Percentiles rank a stretch among this genome's conserved stretches.
phyloP scores from a whole-genome alignment of 345 rosid genomes.

The Geranium brycei region DNA sequence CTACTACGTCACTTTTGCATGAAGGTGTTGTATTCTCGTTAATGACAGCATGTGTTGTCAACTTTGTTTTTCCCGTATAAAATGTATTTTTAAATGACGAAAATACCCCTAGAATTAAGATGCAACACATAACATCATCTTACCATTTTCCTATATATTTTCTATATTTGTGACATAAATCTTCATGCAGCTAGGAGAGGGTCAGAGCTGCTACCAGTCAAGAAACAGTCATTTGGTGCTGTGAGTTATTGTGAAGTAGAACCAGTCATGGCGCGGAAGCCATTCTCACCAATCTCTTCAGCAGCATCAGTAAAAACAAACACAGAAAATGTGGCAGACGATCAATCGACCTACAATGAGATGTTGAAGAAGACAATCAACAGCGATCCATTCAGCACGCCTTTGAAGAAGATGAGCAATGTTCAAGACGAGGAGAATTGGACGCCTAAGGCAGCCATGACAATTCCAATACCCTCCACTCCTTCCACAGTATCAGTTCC shows the following conservation, averaged over 20 bases:
- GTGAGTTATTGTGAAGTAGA: slow-evolving; percentile 32
- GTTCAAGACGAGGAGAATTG: slow-evolving; percentile 43
- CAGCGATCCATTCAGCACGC: slow-evolving; percentile 34
- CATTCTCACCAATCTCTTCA: slow-evolving; percentile 70
- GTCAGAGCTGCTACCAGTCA: slow-evolving; percentile 41
- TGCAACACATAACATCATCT: no score
- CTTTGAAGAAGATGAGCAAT: slow-evolving; percentile 23
- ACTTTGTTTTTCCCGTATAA: no score
- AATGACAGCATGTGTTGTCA: no score
- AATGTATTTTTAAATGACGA: no score
- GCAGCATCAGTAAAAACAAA: slow-evolving; percentile 30
- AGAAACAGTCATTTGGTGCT: slow-evolving; percentile 47
- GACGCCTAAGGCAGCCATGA: slow-evolving; percentile 54
- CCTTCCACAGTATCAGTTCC: slow-evolving; percentile 58
- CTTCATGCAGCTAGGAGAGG: slow-evolving; percentile 46
- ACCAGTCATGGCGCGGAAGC: slow-evolving; percentile 64
- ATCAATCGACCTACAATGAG: slow-evolving; percentile 12
- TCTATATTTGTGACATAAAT: no score
- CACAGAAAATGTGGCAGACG: slow-evolving; percentile 21
- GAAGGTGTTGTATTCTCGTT: no score
- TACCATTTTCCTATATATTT: no score
- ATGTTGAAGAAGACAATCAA: slow-evolving; percentile 20
- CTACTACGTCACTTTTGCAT: no score
- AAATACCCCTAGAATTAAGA: no score
- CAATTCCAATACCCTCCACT: slow-evolving; percentile 40